These are phyloP conservation scores for Solanum paucissectum DNA, from an alignment of 257 asterid species.

Conservation along the genomic window DNA sequence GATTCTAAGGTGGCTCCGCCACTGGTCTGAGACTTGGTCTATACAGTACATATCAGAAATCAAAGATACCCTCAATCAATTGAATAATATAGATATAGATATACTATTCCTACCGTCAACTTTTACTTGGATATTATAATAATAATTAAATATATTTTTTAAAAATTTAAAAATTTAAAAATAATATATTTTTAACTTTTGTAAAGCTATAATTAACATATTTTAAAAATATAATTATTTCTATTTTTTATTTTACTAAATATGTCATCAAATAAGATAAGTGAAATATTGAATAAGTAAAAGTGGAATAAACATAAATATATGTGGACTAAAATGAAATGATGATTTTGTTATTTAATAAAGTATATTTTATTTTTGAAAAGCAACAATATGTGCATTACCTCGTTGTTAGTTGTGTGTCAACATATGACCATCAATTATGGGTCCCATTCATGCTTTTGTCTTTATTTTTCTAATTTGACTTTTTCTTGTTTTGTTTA, in stretches of 20 bases:
- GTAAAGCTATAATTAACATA: too few species aligned
- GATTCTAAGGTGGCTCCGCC: too few species aligned
- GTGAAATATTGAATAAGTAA: too few species aligned
- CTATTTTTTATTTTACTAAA: too few species aligned
- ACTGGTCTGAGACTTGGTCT: background rate
- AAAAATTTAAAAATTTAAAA: too few species aligned
- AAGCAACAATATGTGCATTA: background rate
- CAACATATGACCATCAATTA: constrained; percentile 6
- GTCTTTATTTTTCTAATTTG: background rate
- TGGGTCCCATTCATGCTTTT: background rate
- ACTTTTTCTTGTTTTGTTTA: background rate
- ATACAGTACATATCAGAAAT: background rate
- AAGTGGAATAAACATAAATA: too few species aligned
- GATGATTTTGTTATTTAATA: background rate
- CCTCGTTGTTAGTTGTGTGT: constrained; percentile 16
- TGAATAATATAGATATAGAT: background rate
- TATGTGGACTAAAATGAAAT: background rate
- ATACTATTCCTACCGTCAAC: background rate
- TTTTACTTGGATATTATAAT: background rate
- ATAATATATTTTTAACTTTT: too few species aligned
- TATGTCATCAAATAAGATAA: too few species aligned
- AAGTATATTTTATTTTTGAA: background rate
- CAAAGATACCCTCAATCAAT: background rate
- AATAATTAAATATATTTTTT: too few species aligned
- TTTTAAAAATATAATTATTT: too few species aligned